Percentiles rank a stretch among this genome's conserved stretches.
Conservation (phyloP, 2,329 filamentous ascomycete genomes). For the Paracamarosporium sp. region DNA sequence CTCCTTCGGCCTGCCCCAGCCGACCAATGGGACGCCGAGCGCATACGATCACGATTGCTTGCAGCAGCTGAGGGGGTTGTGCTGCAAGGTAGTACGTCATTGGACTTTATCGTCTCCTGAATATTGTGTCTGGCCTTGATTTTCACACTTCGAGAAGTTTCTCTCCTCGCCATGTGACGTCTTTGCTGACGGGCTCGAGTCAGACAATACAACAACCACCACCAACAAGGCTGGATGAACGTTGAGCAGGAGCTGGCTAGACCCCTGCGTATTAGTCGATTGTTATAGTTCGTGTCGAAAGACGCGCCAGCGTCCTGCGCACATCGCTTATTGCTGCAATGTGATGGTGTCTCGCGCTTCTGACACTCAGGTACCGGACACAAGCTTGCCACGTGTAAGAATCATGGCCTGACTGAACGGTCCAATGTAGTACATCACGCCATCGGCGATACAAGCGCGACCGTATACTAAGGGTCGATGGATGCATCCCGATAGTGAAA, state of each 20-base stretch:
- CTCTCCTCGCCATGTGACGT: not conserved
- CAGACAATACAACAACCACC: not conserved
- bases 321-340: too few species aligned
- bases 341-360: not conserved
- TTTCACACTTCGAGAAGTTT: constrained; percentile 7
- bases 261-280: too few species aligned
- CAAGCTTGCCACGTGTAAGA: not conserved
- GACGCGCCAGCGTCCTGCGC: too few species aligned
- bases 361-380: not conserved
- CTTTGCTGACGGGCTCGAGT: not conserved
- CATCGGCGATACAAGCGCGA: not conserved
- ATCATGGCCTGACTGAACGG: not conserved
- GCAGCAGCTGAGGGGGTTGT: constrained; percentile 7
- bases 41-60: constrained; percentile 26
- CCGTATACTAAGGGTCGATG: not conserved
- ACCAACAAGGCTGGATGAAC: not conserved
- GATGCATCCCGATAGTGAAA: not conserved
- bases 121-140: not conserved
- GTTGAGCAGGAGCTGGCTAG: too few species aligned
- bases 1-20: not conserved
- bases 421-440: not conserved
- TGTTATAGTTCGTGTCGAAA: too few species aligned
- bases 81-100: constrained; percentile 9
- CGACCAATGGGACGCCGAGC: constrained; percentile 9
- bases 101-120: constrained; percentile 4